A percentile compares a stretch with the other conserved stretches of the same genome.
These are phyloP conservation scores for Metschnikowia rubicola DNA, from an alignment of 805 yeast genomes.

Conservation along the genomic window DNA sequence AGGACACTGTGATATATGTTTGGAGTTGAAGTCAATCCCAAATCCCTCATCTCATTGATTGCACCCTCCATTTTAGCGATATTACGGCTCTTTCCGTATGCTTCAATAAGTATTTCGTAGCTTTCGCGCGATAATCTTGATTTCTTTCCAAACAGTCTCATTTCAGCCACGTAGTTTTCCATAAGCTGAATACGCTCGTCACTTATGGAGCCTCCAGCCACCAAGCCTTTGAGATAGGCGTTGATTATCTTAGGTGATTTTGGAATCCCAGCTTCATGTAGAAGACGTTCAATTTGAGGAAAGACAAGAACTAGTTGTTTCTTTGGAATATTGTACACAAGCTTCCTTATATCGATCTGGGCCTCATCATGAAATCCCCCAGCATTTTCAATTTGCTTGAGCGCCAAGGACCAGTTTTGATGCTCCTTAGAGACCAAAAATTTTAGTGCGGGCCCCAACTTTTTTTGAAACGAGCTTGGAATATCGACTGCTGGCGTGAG, in stretches of 20 bases:
- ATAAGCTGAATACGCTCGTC: conserved; percentile 24
- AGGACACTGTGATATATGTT: conserved; percentile 54
- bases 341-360: conserved; percentile 29
- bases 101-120: conserved; percentile 43
- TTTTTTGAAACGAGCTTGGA: conserved; percentile 35
- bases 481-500: conserved; percentile 23
- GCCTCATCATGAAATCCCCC: conserved; percentile 37
- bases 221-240: conserved; percentile 35
- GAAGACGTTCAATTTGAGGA: conserved; percentile 23
- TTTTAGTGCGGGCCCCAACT: conserved; percentile 39
- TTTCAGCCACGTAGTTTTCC: conserved; percentile 30
- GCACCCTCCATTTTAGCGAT: conserved; percentile 37
- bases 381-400: conserved; percentile 32
- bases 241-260: conserved; percentile 33
- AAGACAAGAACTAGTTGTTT: conserved; percentile 31
- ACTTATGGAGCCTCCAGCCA: conserved; percentile 20
- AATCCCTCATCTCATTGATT: conserved; percentile 35
- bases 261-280: conserved; percentile 30
- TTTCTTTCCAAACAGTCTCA: conserved; percentile 20
- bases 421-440: conserved; percentile 35
- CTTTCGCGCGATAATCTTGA: conserved; percentile 35
- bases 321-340: conserved; percentile 43
- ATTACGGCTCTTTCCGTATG: conserved; percentile 41
- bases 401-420: conserved; percentile 48
- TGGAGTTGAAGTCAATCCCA: conserved; percentile 40